These are phyloP conservation scores for Kwoniella sp. DNA, from an alignment of 768 basidiomycete species.

Conservation along the genomic window DNA sequence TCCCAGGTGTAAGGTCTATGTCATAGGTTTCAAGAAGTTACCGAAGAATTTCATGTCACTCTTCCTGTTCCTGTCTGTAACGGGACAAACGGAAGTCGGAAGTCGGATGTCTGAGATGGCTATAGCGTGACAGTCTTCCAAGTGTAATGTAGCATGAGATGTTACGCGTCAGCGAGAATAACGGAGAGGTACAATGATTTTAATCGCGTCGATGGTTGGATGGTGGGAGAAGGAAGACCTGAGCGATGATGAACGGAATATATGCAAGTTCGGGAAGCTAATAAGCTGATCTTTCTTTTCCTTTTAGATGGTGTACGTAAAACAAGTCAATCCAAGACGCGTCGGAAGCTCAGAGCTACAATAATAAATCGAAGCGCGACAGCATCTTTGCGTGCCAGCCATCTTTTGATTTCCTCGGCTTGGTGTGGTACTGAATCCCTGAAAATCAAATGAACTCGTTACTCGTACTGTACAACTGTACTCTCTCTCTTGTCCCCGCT, in stretches of 20 bases:
- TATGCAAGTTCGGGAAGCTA: too few species aligned
- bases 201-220: too few species aligned
- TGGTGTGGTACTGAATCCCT: slow-evolving; percentile 11
- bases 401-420: slow-evolving; percentile 12
- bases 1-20: neutral
- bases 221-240: too few species aligned
- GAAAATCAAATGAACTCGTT: slow-evolving; percentile 10
- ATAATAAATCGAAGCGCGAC: neutral
- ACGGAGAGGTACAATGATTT: neutral
- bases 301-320: neutral
- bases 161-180: neutral
- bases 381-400: slow-evolving; percentile 11
- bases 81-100: too few species aligned
- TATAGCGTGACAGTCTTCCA: neutral
- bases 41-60: too few species aligned
- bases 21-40: neutral
- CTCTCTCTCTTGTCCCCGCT: neutral
- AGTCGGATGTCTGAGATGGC: too few species aligned
- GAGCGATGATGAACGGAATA: too few species aligned
- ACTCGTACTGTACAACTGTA: too few species aligned
- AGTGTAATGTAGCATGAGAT: neutral
- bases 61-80: too few species aligned
- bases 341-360: too few species aligned
- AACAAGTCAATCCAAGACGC: neutral
- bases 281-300: too few species aligned